Evolutionary conservation across 2,329 filamentous ascomycete species (phyloP).

Genomic region (Exophiala calicioides): DNA sequence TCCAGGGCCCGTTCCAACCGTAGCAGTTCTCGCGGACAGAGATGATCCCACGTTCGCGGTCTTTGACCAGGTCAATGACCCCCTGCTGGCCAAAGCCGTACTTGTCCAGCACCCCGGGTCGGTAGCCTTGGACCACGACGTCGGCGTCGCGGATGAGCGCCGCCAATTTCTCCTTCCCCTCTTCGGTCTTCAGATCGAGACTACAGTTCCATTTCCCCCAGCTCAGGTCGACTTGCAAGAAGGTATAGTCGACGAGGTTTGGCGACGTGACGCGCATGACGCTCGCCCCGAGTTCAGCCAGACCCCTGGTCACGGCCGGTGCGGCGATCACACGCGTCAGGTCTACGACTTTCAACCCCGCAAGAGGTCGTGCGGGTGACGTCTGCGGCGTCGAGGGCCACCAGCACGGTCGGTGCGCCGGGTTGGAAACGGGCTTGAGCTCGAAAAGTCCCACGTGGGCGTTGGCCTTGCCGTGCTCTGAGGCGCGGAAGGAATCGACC

Average conservation of each 20-base stretch:
- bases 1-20: slow-evolving; percentile 50
- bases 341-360: slow-evolving; percentile 55
- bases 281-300: slow-evolving; percentile 49
- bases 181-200: slow-evolving; percentile 50
- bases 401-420: slow-evolving; percentile 19
- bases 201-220: slow-evolving; percentile 68
- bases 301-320: slow-evolving; percentile 44
- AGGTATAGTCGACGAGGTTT: slow-evolving; percentile 40
- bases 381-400: slow-evolving; percentile 29
- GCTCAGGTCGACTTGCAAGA: slow-evolving; percentile 74
- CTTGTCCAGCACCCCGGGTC: slow-evolving; percentile 52
- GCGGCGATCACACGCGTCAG: slow-evolving; percentile 49
- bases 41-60: slow-evolving; percentile 48
- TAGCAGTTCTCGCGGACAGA: slow-evolving; percentile 56
- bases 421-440: slow-evolving; percentile 31
- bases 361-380: slow-evolving; percentile 41
- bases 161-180: slow-evolving; percentile 43
- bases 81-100: slow-evolving; percentile 60
- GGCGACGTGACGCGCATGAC: slow-evolving; percentile 51
- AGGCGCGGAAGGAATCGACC: slow-evolving; percentile 40
- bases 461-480: slow-evolving; percentile 47
- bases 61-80: slow-evolving; percentile 43
- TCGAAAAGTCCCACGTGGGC: slow-evolving; percentile 45
- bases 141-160: slow-evolving; percentile 53
- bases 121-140: slow-evolving; percentile 57